Base-by-base conservation (phyloP, 768 basidiomycete genomes). In the Leucocoprinus birnbaumii region DNA sequence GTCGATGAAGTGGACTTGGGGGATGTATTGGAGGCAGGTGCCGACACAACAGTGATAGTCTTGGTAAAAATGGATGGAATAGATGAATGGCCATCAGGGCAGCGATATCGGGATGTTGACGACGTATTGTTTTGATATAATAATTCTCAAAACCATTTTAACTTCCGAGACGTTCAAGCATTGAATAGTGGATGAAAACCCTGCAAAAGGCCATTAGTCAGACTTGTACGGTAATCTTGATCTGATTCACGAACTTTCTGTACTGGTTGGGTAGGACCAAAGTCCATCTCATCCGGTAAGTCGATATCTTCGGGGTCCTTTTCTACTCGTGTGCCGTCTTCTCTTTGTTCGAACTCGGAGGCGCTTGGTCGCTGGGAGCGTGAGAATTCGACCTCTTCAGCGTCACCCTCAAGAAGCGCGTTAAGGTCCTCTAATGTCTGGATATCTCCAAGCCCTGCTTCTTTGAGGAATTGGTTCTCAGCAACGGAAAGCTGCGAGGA, bases 391-490 rank as follows among this genome's bases (percentile, higher is more conserved):
- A 79, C 78, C 61, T 86, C 85, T 57, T 81, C 80, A 10, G 77
- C 83, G 2, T 84, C 83, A 24, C 73, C 83, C 51, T 82, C 81
- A 18, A 86, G 66, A 73, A 87, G 75, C 22, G 77, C 82, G 19
- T 71, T 75, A 34, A 90, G 67, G 63, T 89, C 87, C 21, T 82
- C 77, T 4, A 68, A 8, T 74, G 55, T 76, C 72, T 87, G 47
- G 26, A 91, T 88, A 57, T 76, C 63, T 61, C 85, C 87, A 25
- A 91, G 69, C 3, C 88, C 88, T 1, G 85, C 83, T 24, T 74
- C 76, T 35, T 75, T 75, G 43, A 90, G 73, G 4, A 75, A 73
- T 48, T 76, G 79, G 59, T 76, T 72, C 35, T 82, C 79, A 26
- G 74, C 76, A 25, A 72, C 73, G 2, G 87, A 85, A 35, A 86